Evolutionary conservation across 2,329 filamentous ascomycete species (phyloP).

Genomic region (Clonostachys sp.): DNA sequence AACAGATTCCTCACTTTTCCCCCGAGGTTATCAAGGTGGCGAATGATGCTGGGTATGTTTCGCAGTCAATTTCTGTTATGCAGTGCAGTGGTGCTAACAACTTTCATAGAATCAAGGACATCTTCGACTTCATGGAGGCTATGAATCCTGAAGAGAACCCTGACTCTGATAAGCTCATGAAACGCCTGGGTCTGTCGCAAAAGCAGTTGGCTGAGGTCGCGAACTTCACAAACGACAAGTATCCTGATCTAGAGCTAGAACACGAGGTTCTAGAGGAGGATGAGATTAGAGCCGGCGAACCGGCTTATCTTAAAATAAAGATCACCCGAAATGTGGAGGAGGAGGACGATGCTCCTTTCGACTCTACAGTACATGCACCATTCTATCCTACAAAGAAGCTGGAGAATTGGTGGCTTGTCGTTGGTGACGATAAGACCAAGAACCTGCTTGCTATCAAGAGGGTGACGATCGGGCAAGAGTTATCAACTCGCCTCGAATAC

Average conservation of each 20-base stretch:
- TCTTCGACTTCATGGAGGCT: slow-evolving; percentile 97
- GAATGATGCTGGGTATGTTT: slow-evolving; percentile 67
- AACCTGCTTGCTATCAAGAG: slow-evolving; percentile 90
- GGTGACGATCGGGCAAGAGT: slow-evolving; percentile 75
- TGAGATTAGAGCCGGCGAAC: slow-evolving; percentile 72
- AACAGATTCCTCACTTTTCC: slow-evolving; percentile 95
- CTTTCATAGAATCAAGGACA: slow-evolving; percentile 69
- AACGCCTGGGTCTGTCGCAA: slow-evolving; percentile 74
- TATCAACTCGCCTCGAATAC: slow-evolving; percentile 81
- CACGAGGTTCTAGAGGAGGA: slow-evolving; percentile 82
- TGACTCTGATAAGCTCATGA: slow-evolving; percentile 72
- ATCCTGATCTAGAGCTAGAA: slow-evolving; percentile 89
- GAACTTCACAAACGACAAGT: slow-evolving; percentile 91
- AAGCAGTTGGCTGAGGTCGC: slow-evolving; percentile 84
- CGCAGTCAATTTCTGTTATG: not conserved
- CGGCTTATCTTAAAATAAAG: slow-evolving; percentile 77
- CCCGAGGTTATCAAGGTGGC: slow-evolving; percentile 78
- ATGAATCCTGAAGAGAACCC: slow-evolving; percentile 96
- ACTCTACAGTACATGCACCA: slow-evolving; percentile 85
- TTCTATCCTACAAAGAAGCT: slow-evolving; percentile 91
- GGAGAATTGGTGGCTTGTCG: slow-evolving; percentile 98
- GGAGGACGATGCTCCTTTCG: slow-evolving; percentile 57
- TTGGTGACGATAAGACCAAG: slow-evolving; percentile 87
- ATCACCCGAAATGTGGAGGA: slow-evolving; percentile 81
- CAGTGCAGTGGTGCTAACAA: not conserved